Base-by-base conservation (phyloP, 2,329 filamentous ascomycete species). In the Mycogone perniciosa region DNA sequence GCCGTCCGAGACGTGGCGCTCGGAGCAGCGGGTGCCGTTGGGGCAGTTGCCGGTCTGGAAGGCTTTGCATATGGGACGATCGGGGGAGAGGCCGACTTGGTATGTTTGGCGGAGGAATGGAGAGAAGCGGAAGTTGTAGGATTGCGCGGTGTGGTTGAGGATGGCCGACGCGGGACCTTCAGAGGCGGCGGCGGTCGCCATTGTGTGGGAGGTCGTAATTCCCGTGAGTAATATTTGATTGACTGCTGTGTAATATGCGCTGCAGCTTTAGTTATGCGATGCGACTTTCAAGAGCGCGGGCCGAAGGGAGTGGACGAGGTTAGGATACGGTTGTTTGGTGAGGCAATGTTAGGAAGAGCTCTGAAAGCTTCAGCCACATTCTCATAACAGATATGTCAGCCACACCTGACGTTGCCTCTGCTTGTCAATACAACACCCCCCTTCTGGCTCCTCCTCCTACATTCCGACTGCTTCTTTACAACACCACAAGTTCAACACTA, bases 21-120 rank as follows among this genome's bases (percentile, higher is more conserved):
- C 90, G 1, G 89, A 82, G 68, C 93, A 97, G 50, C 82, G 79
- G 55, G 86, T 83, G 37, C 91, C 92, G 56, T 91, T 79, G 1
- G 91, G 89, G 65, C 93, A 97, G 71, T 91, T 86, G 39, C 89
- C 90, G 55, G 89, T 81, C 54, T 87, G 78, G 73, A 89, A 96
- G 54, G 90, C 85, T 65, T 88, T 89, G 76, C 93, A 97, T 64
- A 88, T 76, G 40, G 91, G 89, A 0, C 87, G 81, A 66, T 88
- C 83, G 35, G 86, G 80, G 26, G 88, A 82, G 46, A 96, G 84
- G 57, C 88, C 87, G 70, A 95, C 91, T 56, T 89, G 84, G 70
- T 93, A 90, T 58, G 87, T 90, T 55, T 83, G 76, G 58, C 85
- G 85, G 35, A 96, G 82, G 72, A 95, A 96, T 43, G 89, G 86